These are phyloP conservation scores for Dictyostelium firmibasis DNA, from an alignment of 78 protist species.

Conservation along the genomic window DNA sequence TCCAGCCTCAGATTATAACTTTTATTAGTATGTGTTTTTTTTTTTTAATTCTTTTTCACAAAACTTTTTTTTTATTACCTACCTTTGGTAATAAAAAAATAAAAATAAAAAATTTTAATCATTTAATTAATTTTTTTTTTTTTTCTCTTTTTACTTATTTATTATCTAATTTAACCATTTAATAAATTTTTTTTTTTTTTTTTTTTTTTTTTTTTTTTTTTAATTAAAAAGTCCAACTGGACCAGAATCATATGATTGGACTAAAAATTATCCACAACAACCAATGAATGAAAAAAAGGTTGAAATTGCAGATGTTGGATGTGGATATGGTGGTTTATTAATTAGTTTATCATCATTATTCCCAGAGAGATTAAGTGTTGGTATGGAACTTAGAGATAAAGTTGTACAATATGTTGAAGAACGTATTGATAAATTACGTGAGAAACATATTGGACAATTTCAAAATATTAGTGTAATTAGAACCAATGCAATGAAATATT, in stretches of 20 bases:
- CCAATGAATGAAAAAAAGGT: constrained; percentile 15
- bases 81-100: too few relatives aligned
- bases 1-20: constrained; percentile 71
- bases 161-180: too few relatives aligned
- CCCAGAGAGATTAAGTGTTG: constrained; percentile 87
- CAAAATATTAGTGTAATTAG: constrained; percentile 89
- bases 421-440: constrained; percentile 73
- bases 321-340: constrained; percentile 96
- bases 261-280: constrained; percentile 42
- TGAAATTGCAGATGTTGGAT: constrained; percentile 94
- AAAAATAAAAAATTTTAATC: too few relatives aligned
- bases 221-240: constrained; percentile 38
- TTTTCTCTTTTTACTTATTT: not conserved
- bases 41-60: too few relatives aligned
- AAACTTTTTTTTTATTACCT: not conserved
- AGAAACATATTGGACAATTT: constrained; percentile 32
- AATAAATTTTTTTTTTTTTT: not conserved
- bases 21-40: constrained; percentile 68
- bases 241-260: constrained; percentile 75
- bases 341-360: constrained; percentile 63
- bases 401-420: constrained; percentile 88
- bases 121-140: not conserved
- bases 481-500: constrained; percentile 94
- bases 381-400: constrained; percentile 94
- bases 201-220: not conserved